phyloP scores from a whole-genome alignment of 306 rosid species.

The peach (Prunus persica) region Prunus_persica_NCBIv2 NC_034015.1:13211001-13211500 shows the following conservation, averaged over 20 bases:
- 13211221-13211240: no score
- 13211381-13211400: slow-evolving; percentile 36
- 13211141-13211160: background rate
- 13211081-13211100: background rate
- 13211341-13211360: background rate
- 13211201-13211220: background rate
- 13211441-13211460: slow-evolving; percentile 31
- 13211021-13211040: background rate
- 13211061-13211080: background rate
- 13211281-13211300: no score
- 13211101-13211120: background rate
- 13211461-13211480: slow-evolving; percentile 38
- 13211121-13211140: background rate
- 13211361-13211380: slow-evolving; percentile 29
- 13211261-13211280: no score
- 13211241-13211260: no score
- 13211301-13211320: no score
- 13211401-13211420: slow-evolving; percentile 40
- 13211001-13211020: background rate
- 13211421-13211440: slow-evolving; percentile 39
- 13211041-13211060: background rate
- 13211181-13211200: background rate
- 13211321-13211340: background rate
- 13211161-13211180: background rate
- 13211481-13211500: slow-evolving; percentile 42